phyloP scores from a whole-genome alignment of 768 basidiomycete species.

The Collybiopsis confluens region DNA sequence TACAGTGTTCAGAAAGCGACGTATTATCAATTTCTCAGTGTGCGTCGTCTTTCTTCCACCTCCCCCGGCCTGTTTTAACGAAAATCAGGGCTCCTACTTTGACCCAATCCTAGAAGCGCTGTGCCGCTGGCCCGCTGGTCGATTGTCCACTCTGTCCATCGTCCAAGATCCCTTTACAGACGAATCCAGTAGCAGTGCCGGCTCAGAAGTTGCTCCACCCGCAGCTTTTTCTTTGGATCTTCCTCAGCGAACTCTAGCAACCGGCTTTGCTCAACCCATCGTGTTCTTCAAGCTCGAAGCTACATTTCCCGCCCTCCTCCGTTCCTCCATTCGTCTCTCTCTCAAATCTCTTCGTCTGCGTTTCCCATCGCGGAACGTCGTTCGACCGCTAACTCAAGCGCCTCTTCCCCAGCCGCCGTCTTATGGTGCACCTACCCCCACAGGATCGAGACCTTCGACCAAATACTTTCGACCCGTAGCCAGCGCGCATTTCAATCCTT shows the following conservation, averaged over 20 bases:
- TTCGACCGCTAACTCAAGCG: constrained; percentile 31
- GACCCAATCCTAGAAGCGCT: constrained; percentile 65
- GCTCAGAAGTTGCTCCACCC: constrained; percentile 18
- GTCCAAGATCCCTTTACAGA: constrained; percentile 53
- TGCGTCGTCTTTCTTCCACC: constrained; percentile 15
- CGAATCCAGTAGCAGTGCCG: not conserved
- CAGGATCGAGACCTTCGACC: not conserved
- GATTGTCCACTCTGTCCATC: constrained; percentile 49
- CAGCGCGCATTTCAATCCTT: constrained; percentile 3
- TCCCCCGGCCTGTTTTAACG: not conserved
- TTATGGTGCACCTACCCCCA: not conserved
- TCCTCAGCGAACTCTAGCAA: constrained; percentile 18
- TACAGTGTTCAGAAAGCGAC: constrained; percentile 67
- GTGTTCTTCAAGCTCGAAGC: constrained; percentile 74
- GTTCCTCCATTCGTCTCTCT: constrained; percentile 44
- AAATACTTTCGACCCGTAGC: not conserved
- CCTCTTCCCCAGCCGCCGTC: constrained; percentile 15
- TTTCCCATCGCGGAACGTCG: constrained; percentile 63
- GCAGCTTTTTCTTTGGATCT: not conserved
- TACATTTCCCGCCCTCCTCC: constrained; percentile 39
- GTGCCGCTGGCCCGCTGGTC: constrained; percentile 52
- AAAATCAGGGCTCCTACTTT: constrained; percentile 70
- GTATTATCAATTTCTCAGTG: constrained; percentile 81
- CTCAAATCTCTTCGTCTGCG: constrained; percentile 62
- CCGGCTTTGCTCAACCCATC: constrained; percentile 78